Conservation (phyloP, 2,329 filamentous ascomycete species). For the Phialophora chinensis region DNA sequence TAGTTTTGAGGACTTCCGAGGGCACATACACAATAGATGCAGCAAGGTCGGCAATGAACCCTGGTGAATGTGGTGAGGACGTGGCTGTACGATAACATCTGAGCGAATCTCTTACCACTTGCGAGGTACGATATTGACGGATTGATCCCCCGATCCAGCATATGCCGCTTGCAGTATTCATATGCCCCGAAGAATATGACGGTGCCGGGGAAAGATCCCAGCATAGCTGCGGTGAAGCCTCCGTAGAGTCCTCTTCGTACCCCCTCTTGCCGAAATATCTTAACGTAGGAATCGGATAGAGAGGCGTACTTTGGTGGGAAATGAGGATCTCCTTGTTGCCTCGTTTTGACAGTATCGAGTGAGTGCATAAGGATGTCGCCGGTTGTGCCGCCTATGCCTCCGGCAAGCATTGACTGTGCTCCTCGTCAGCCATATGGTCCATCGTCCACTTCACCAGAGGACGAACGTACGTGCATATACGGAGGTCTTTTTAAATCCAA, state of each 20-base stretch:
- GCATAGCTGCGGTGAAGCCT: constrained; percentile 87
- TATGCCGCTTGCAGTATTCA: constrained; percentile 87
- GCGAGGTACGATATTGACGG: constrained; percentile 84
- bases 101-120: constrained; percentile 64
- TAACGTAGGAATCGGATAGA: constrained; percentile 87
- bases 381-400: constrained; percentile 87
- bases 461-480: constrained; percentile 64
- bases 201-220: constrained; percentile 92
- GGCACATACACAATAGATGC: constrained; percentile 95
- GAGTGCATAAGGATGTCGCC: constrained; percentile 99
- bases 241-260: constrained; percentile 85
- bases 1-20: constrained; percentile 97
- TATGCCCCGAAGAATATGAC: constrained; percentile 96
- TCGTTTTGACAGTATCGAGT: constrained; percentile 96
- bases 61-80: constrained; percentile 36
- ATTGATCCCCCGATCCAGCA: constrained; percentile 84
- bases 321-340: constrained; percentile 94
- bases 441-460: neutral
- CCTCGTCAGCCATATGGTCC: constrained; percentile 16
- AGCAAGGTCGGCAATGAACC: constrained; percentile 90
- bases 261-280: constrained; percentile 91
- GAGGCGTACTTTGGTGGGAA: constrained; percentile 92
- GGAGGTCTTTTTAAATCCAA: constrained; percentile 57
- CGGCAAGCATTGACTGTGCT: constrained; percentile 86
- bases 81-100: neutral